phyloP scores from a whole-genome alignment of 177 flowering plant species.

The Vitis hybrid region DNA sequence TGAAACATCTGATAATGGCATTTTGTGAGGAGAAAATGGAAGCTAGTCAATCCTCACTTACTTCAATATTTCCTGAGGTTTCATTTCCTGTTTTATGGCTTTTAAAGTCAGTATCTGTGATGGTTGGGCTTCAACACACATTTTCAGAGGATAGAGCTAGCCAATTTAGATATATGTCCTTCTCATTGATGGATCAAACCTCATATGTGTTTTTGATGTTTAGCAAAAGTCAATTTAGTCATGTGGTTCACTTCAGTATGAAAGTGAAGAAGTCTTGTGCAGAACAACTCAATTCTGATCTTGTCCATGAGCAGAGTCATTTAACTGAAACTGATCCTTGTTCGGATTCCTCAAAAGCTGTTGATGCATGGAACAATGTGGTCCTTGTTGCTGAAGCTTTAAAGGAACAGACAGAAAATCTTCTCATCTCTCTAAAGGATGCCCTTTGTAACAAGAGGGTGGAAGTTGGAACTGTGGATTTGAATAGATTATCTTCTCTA shows the following conservation, averaged over 20 bases:
- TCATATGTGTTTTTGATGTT: constrained; percentile 50
- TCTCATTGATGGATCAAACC: constrained; percentile 81
- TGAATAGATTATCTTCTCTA: constrained; percentile 46
- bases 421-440: constrained; percentile 29
- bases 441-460: constrained; percentile 14
- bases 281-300: constrained; percentile 16
- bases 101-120: constrained; percentile 50
- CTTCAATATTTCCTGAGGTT: constrained; percentile 29
- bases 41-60: constrained; percentile 26
- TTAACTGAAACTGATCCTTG: constrained; percentile 20
- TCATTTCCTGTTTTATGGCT: constrained; percentile 59
- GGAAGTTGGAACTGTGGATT: constrained; percentile 17
- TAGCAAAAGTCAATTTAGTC: constrained; percentile 39
- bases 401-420: constrained; percentile 39
- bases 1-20: constrained; percentile 49
- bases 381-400: constrained; percentile 42
- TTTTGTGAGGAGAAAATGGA: constrained; percentile 40
- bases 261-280: constrained; percentile 11
- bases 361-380: constrained; percentile 39
- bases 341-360: constrained; percentile 20
- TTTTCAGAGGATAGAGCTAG: constrained; percentile 28
- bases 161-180: constrained; percentile 32
- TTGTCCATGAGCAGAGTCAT: constrained; percentile 9
- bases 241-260: constrained; percentile 19
- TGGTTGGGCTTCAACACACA: constrained; percentile 32